Evolutionary conservation across 305 asterid genomes (phyloP).

Genomic region (Solanum hybrid): DNA sequence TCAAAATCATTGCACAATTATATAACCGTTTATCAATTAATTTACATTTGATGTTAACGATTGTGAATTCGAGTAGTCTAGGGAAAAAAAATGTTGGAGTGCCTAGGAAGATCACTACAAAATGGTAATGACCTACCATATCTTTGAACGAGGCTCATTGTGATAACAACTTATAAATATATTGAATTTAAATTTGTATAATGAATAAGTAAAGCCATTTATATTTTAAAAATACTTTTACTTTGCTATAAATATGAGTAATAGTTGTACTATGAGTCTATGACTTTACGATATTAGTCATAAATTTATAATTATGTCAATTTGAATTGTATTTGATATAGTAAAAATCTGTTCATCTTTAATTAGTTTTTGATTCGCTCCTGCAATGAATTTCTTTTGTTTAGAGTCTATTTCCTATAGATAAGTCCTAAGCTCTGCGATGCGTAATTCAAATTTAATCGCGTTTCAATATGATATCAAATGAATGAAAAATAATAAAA

Average conservation of each 20-base stretch:
- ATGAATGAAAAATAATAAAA: not conserved
- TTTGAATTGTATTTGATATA: not conserved
- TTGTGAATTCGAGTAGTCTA: not conserved
- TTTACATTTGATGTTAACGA: too few relatives aligned
- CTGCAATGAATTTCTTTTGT: not conserved
- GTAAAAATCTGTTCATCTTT: not conserved
- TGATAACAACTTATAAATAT: not conserved
- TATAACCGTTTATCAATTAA: too few relatives aligned
- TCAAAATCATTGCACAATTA: not conserved
- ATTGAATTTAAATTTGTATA: not conserved
- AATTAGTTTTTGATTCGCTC: not conserved
- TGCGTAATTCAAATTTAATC: not conserved
- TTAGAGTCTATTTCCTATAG: not conserved
- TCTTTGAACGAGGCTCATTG: not conserved
- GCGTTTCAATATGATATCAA: not conserved
- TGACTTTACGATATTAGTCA: not conserved
- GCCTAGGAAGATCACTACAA: not conserved
- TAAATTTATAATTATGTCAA: too few relatives aligned
- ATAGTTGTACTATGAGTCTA: not conserved
- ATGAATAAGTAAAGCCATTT: not conserved
- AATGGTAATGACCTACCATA: not conserved
- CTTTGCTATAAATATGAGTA: not conserved
- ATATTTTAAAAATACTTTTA: not conserved
- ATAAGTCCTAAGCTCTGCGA: not conserved
- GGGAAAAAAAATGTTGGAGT: not conserved